These are phyloP conservation scores for Gaertneriomyces semiglobifer DNA, from an alignment of 192 early-diverging fungal species.

Conservation along the genomic window DNA sequence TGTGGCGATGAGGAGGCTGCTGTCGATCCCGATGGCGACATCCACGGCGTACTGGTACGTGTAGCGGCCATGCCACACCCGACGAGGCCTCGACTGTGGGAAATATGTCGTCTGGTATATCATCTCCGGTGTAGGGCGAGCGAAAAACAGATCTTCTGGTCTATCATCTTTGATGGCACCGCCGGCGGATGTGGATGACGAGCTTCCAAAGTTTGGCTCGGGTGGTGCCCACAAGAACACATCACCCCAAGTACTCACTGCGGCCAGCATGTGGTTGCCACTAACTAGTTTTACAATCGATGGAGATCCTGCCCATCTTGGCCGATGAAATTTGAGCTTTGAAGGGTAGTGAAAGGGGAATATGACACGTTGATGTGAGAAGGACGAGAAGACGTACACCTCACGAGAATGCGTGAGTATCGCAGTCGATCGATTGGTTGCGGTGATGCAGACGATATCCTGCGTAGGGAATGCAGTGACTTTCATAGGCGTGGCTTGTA, in stretches of 20 bases:
- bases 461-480: slow-evolving; percentile 56
- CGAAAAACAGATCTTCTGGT: no score
- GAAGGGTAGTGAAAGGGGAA: slow-evolving; percentile 35
- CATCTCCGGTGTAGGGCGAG: no score
- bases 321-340: slow-evolving; percentile 1
- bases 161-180: no score
- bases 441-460: slow-evolving; percentile 52
- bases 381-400: slow-evolving; percentile 56
- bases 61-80: slow-evolving; percentile 57
- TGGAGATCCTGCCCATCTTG: slow-evolving; percentile 4
- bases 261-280: slow-evolving; percentile 45
- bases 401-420: slow-evolving; percentile 56
- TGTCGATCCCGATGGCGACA: slow-evolving; percentile 68
- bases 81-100: slow-evolving; percentile 43
- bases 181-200: neutral
- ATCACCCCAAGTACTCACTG: slow-evolving; percentile 43
- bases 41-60: slow-evolving; percentile 49
- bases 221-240: slow-evolving; percentile 58
- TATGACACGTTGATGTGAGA: slow-evolving; percentile 47
- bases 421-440: slow-evolving; percentile 66
- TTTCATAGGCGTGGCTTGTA: slow-evolving; percentile 58
- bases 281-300: slow-evolving; percentile 34
- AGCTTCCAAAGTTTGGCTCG: slow-evolving; percentile 21
- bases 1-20: slow-evolving; percentile 64
- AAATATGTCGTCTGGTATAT: slow-evolving; percentile 39